Conservation (phyloP, 768 basidiomycete species). For the Auriscalpium microsporum region DNA sequence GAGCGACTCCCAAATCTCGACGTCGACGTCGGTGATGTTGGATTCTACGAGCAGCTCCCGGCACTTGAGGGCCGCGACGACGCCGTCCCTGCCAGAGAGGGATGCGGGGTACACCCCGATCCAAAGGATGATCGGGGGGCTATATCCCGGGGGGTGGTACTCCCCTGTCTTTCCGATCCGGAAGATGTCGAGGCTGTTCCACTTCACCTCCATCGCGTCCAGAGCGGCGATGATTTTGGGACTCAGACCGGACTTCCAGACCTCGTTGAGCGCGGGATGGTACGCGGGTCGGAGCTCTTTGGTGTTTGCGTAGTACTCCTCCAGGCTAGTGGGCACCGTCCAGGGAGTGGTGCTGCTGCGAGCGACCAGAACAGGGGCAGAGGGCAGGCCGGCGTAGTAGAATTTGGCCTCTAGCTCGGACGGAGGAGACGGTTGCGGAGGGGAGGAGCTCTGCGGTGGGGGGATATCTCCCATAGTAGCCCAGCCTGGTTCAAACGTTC, state of each 20-base stretch:
- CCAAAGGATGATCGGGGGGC: conserved; percentile 22
- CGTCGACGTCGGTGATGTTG: too few species aligned
- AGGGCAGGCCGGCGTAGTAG: conserved; percentile 22
- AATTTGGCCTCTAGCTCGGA: conserved; percentile 16
- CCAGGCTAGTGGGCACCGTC: background rate
- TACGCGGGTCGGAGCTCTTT: conserved; percentile 10
- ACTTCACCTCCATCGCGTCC: conserved; percentile 8
- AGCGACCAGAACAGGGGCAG: background rate
- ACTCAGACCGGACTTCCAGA: conserved; percentile 12
- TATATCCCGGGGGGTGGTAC: conserved; percentile 5
- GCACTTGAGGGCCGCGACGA: conserved; percentile 19
- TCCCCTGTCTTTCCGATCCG: conserved; percentile 12
- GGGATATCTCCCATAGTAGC: too few species aligned
- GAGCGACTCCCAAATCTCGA: too few species aligned
- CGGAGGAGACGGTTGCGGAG: background rate
- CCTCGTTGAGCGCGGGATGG: conserved; percentile 13
- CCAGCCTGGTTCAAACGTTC: too few species aligned
- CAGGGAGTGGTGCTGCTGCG: background rate
- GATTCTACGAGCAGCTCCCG: too few species aligned
- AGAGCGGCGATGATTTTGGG: conserved; percentile 7
- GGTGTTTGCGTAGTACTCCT: background rate
- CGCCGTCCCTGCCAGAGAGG: conserved; percentile 22
- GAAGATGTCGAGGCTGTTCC: conserved; percentile 15
- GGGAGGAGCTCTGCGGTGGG: background rate
- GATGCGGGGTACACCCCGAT: conserved; percentile 25